These are phyloP conservation scores for Niebla homalea DNA, from an alignment of 495 filamentous ascomycete species.

Conservation along the genomic window DNA sequence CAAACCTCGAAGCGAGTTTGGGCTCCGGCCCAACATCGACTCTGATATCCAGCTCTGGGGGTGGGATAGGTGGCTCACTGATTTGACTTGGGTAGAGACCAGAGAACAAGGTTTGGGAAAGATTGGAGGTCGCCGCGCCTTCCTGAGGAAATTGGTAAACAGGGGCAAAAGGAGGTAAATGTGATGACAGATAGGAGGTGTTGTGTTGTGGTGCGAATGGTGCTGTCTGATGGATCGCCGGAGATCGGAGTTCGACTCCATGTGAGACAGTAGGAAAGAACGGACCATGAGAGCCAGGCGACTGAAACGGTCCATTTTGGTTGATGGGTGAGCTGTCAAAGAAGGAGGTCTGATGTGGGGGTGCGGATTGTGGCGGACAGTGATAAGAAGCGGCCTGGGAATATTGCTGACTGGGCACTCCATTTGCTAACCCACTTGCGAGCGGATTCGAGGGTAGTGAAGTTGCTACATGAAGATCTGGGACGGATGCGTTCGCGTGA, in stretches of 20 bases:
- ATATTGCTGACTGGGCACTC: background rate
- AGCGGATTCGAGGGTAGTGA: background rate
- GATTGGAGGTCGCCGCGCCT: background rate
- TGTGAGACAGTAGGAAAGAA: background rate
- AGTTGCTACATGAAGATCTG: background rate
- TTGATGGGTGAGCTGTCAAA: constrained; percentile 11
- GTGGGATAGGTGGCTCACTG: background rate
- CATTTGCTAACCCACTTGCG: background rate
- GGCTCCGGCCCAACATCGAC: constrained; percentile 2
- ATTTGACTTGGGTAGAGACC: background rate
- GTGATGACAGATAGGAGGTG: background rate
- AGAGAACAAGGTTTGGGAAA: background rate
- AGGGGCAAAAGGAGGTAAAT: constrained; percentile 2
- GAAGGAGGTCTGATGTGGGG: constrained; percentile 16
- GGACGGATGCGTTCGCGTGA: constrained; percentile 1
- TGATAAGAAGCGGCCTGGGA: constrained; percentile 6
- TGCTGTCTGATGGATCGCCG: background rate
- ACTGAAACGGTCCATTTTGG: constrained; percentile 5
- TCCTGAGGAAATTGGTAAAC: background rate
- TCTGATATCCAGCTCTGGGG: constrained; percentile 1
- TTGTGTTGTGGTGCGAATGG: constrained; percentile 1
- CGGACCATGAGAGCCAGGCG: constrained; percentile 5
- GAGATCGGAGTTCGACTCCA: background rate
- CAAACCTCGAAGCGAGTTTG: background rate
- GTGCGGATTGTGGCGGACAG: constrained; percentile 17